These are phyloP conservation scores for Solanum ossicruentum DNA, from an alignment of 257 asterid species.

Conservation along the genomic window DNA sequence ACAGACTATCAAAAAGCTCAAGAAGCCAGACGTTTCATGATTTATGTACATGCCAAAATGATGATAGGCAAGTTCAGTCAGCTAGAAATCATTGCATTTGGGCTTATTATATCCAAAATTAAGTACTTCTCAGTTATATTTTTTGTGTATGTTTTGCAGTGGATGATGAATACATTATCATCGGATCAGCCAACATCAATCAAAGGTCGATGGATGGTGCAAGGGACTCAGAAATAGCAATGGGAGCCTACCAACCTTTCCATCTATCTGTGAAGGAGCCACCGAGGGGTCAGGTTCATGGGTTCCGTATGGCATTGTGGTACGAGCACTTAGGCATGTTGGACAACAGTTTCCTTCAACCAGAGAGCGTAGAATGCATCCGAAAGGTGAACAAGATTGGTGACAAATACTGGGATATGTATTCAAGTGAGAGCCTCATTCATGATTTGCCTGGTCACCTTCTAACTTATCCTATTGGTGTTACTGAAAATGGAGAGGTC, in stretches of 20 bases:
- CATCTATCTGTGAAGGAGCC: neutral
- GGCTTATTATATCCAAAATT: neutral
- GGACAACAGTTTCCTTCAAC: neutral
- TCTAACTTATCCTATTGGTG: slow-evolving; percentile 1
- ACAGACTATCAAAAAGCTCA: slow-evolving; percentile 1
- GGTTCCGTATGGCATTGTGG: slow-evolving; percentile 8
- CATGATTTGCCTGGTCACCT: slow-evolving; percentile 4
- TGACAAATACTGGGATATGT: slow-evolving; percentile 5
- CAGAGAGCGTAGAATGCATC: slow-evolving; percentile 3
- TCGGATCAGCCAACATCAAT: neutral
- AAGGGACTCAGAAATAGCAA: neutral
- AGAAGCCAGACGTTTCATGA: slow-evolving; percentile 7
- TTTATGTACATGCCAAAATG: slow-evolving; percentile 4
- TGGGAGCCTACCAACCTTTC: slow-evolving; percentile 3
- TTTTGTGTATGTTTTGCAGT: neutral
- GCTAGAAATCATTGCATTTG: neutral
- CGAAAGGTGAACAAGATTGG: slow-evolving; percentile 2
- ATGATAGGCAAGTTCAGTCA: slow-evolving; percentile 1
- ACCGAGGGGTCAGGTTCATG: slow-evolving; percentile 1
- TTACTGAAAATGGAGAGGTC: slow-evolving; percentile 3
- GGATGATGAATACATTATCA: neutral
- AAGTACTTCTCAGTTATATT: neutral
- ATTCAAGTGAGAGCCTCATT: neutral
- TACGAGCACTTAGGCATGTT: slow-evolving; percentile 2
- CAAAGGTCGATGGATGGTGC: slow-evolving; percentile 1